A percentile compares a stretch with the other conserved stretches of the same genome.
Conservation (phyloP, 441 rosid genomes). For the Iberis amara region DNA sequence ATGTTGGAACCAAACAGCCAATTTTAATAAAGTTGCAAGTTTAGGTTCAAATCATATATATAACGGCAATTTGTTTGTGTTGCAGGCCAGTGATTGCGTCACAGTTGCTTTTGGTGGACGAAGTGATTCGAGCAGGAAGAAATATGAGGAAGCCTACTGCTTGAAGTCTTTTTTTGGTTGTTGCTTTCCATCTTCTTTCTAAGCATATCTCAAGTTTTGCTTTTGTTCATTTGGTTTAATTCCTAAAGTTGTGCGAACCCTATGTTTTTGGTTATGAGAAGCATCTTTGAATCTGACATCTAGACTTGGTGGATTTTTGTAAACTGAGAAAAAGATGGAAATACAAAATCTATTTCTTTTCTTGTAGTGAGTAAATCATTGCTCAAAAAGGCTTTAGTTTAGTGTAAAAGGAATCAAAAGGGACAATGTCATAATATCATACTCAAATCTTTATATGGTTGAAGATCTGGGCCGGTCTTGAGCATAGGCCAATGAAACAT, state of each 20-base stretch:
- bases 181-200: no score
- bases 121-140: constrained; percentile 94
- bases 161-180: constrained; percentile 1
- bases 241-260: constrained; percentile 1
- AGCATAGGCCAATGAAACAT: no score
- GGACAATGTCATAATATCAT: no score
- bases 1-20: constrained; percentile 19
- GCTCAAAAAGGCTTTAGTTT: no score
- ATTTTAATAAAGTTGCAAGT: background rate
- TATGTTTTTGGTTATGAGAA: constrained; percentile 1
- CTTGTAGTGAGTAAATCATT: background rate
- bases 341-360: constrained; percentile 12
- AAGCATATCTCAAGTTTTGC: background rate
- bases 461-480: no score
- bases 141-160: constrained; percentile 90
- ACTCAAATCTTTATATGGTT: no score
- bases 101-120: constrained; percentile 90
- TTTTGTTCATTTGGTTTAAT: background rate
- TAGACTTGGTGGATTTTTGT: background rate
- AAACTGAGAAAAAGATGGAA: background rate
- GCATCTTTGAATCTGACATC: constrained; percentile 3
- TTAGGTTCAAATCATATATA: constrained; percentile 6
- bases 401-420: no score
- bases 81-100: constrained; percentile 90
- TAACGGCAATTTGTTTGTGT: constrained; percentile 1